Conservation (phyloP, 371 early-diverging fungal genomes). For the Mortierella sp. region DNA sequence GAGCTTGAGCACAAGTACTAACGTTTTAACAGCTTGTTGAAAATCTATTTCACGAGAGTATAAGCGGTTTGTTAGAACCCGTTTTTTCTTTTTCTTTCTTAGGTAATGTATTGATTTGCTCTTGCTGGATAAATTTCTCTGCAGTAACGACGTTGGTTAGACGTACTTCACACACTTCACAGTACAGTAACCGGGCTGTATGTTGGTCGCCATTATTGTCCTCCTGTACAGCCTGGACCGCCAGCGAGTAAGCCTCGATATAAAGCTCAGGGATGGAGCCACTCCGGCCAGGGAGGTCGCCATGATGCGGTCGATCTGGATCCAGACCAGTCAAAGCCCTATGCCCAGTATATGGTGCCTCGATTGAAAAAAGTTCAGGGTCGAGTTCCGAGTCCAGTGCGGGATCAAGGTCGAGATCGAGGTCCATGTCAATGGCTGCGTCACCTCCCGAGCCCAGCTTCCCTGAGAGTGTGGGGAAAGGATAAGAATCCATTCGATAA, state of each 20-base stretch:
- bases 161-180: slow-evolving; percentile 60
- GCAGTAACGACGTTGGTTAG: too few relatives aligned
- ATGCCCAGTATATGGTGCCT: slow-evolving; percentile 7
- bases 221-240: slow-evolving; percentile 61
- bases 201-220: slow-evolving; percentile 59
- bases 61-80: background rate
- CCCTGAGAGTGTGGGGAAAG: slow-evolving; percentile 15
- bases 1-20: slow-evolving; percentile 4
- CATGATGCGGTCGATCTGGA: background rate
- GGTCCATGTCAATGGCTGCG: background rate
- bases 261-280: slow-evolving; percentile 48
- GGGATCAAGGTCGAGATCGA: too few relatives aligned
- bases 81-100: too few relatives aligned
- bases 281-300: background rate
- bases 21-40: slow-evolving; percentile 2
- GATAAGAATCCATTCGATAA: slow-evolving; percentile 18
- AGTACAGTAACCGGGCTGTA: slow-evolving; percentile 60
- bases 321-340: too few relatives aligned
- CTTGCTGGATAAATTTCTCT: too few relatives aligned
- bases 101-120: too few relatives aligned
- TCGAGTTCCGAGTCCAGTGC: background rate
- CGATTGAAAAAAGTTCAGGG: slow-evolving; percentile 27
- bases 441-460: slow-evolving; percentile 20
- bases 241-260: slow-evolving; percentile 57
- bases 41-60: background rate